Conservation (phyloP, 331 rosid genomes). For the Ulmus americana region DNA sequence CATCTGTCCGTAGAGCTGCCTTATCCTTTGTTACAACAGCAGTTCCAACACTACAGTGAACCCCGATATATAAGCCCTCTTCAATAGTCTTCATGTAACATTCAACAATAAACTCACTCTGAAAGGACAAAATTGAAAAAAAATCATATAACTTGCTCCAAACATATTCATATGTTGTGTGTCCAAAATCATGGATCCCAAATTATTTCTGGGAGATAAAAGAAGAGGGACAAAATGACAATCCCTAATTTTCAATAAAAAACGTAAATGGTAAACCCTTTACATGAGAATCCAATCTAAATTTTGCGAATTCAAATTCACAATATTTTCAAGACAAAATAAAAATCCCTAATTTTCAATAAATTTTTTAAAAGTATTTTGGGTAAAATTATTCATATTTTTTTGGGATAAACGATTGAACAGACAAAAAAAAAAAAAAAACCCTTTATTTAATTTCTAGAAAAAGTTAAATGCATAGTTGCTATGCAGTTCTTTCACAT, state of each 20-base stretch:
- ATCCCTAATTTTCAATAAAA: background rate
- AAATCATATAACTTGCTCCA: constrained; percentile 2
- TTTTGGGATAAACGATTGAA: too few relatives aligned
- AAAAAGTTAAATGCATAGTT: too few relatives aligned
- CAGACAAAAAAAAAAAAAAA: too few relatives aligned
- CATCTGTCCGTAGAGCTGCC: constrained; percentile 97
- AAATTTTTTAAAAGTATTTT: too few relatives aligned
- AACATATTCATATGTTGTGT: background rate
- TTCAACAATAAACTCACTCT: constrained; percentile 96
- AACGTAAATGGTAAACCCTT: background rate
- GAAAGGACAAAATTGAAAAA: background rate
- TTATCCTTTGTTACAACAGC: constrained; percentile 80
- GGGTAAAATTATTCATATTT: too few relatives aligned
- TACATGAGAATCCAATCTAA: background rate
- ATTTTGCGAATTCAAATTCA: background rate
- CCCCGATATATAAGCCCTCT: constrained; percentile 73
- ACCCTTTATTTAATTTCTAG: too few relatives aligned
- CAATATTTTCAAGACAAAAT: too few relatives aligned
- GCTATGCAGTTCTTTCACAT: too few relatives aligned
- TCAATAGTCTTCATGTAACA: constrained; percentile 76
- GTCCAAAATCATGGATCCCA: background rate
- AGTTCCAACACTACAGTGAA: constrained; percentile 88
- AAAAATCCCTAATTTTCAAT: too few relatives aligned
- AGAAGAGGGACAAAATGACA: background rate
- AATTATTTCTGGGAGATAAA: background rate